A percentile compares a stretch with the other conserved stretches of the same genome.
Evolutionary conservation across 306 rosid genomes (phyloP).

Genomic region (Gastrolobium villosum): DNA sequence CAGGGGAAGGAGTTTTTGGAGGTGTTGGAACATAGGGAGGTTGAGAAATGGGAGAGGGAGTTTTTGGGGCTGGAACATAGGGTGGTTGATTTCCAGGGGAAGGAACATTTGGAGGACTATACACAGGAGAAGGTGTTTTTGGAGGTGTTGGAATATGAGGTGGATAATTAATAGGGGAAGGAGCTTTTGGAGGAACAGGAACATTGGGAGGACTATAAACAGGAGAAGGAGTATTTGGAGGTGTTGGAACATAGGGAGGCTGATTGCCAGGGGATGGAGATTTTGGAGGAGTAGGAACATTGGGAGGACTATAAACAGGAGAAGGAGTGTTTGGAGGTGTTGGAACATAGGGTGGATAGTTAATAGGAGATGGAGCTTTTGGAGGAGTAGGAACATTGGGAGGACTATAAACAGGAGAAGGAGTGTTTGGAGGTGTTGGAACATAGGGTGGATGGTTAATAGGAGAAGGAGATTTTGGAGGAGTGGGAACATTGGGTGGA

Average conservation of each 20-base stretch:
- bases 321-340: background rate
- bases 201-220: background rate
- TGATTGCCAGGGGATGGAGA: background rate
- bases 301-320: background rate
- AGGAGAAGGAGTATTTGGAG: background rate
- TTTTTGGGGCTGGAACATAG: background rate
- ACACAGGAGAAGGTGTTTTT: slow-evolving; percentile 4
- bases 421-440: slow-evolving; percentile 30
- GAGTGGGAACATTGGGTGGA: slow-evolving; percentile 20
- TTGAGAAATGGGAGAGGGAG: slow-evolving; percentile 30
- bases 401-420: background rate
- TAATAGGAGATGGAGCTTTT: background rate
- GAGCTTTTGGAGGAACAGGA: background rate
- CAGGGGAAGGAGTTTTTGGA: slow-evolving; percentile 12
- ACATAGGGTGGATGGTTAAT: background rate
- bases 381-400: slow-evolving; percentile 18
- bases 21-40: slow-evolving; percentile 23
- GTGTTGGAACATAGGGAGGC: background rate
- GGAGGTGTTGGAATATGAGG: background rate
- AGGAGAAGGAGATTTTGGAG: slow-evolving; percentile 34
- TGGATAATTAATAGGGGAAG: background rate
- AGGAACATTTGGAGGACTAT: background rate
- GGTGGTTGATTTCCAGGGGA: background rate
- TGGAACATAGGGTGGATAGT: background rate
- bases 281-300: background rate